phyloP scores from a whole-genome alignment of 352 stramenopile species.

The Pythium dissotocum region DNA sequence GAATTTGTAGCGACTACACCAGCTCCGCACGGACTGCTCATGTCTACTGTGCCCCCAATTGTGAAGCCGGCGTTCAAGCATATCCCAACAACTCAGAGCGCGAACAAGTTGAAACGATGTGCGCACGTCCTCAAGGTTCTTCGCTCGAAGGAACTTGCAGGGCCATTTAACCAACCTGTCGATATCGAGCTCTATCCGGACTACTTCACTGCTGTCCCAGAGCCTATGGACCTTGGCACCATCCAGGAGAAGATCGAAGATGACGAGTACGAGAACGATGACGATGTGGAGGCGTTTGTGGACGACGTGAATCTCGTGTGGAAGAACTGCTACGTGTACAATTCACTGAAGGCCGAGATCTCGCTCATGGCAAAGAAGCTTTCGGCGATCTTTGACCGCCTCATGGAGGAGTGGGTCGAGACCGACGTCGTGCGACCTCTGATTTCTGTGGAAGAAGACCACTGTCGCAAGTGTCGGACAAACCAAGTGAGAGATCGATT shows the following conservation, averaged over 20 bases:
- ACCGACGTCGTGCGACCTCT: conserved; percentile 49
- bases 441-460: conserved; percentile 73
- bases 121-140: conserved; percentile 74
- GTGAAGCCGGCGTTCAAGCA: conserved; percentile 54
- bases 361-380: conserved; percentile 75
- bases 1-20: not conserved
- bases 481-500: conserved; percentile 67
- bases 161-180: conserved; percentile 83
- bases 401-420: conserved; percentile 84
- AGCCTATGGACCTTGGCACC: conserved; percentile 82
- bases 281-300: conserved; percentile 77
- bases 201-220: conserved; percentile 73
- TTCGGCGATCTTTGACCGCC: conserved; percentile 69
- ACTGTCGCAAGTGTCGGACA: conserved; percentile 73
- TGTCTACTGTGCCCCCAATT: conserved; percentile 45
- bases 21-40: conserved; percentile 57
- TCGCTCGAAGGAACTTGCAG: conserved; percentile 74
- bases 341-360: conserved; percentile 81
- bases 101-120: conserved; percentile 67
- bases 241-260: conserved; percentile 85
- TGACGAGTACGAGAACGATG: conserved; percentile 83
- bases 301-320: conserved; percentile 82
- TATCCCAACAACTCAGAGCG: conserved; percentile 56
- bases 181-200: conserved; percentile 84
- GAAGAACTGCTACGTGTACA: conserved; percentile 88